Conservation (phyloP, 1,284 basidiomycete genomes). For the Hemileia vastatrix region DNA sequence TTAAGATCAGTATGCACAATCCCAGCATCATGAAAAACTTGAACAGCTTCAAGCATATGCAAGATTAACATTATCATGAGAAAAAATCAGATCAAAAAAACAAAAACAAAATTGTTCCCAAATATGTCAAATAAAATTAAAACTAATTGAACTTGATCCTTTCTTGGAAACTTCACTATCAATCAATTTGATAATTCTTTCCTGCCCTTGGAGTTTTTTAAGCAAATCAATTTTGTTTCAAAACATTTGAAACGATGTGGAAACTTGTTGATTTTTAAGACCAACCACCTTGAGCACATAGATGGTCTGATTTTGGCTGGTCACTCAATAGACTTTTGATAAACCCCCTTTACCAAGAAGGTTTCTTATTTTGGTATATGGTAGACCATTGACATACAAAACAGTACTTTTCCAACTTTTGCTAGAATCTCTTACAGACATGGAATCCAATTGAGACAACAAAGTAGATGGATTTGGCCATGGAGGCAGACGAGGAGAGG, state of each 20-base stretch:
- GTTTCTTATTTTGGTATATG: too few species aligned
- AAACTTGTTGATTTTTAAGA: constrained; percentile 65
- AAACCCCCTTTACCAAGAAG: constrained; percentile 87
- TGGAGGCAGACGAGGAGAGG: too few species aligned
- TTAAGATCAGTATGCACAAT: constrained; percentile 95
- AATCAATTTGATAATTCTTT: constrained; percentile 73
- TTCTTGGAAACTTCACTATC: constrained; percentile 61
- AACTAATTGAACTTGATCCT: constrained; percentile 69
- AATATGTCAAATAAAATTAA: constrained; percentile 84
- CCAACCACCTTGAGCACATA: constrained; percentile 79
- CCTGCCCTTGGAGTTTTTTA: constrained; percentile 74
- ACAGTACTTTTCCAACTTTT: too few species aligned
- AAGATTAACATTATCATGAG: background rate
- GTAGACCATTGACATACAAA: too few species aligned
- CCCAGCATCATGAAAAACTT: constrained; percentile 88
- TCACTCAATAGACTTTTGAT: constrained; percentile 82
- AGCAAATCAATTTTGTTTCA: constrained; percentile 85
- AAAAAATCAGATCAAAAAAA: too few species aligned
- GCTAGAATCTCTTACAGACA: too few species aligned
- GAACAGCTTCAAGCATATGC: constrained; percentile 89
- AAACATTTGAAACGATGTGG: constrained; percentile 78
- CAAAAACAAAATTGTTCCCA: constrained; percentile 99
- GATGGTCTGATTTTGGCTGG: too few species aligned
- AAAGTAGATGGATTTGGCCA: too few species aligned
- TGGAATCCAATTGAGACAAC: too few species aligned